phyloP scores from a whole-genome alignment of 169 alveolate genomes.

The Eimeria acervulina region DNA sequence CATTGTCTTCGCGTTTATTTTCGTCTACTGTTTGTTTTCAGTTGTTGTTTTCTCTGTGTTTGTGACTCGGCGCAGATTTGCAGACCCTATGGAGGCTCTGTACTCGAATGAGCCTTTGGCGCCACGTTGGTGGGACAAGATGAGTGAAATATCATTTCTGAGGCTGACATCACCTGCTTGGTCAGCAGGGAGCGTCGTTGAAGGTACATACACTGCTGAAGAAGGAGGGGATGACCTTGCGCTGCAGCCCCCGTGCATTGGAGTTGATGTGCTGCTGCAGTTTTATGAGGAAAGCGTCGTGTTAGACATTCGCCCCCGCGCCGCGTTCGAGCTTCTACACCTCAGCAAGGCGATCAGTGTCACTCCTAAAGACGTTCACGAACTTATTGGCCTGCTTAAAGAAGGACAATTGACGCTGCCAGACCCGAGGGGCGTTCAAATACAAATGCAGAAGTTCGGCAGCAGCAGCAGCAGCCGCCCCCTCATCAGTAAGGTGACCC shows the following conservation, averaged over 20 bases:
- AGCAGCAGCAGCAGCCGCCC: slow-evolving; percentile 67
- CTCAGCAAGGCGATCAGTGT: slow-evolving; percentile 33
- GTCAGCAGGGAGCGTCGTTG: not conserved
- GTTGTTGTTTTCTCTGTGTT: not conserved
- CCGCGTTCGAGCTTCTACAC: not conserved
- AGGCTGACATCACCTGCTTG: not conserved
- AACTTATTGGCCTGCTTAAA: slow-evolving; percentile 1
- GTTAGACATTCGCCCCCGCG: slow-evolving; percentile 69
- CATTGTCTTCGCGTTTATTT: not conserved
- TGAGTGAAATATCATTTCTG: slow-evolving; percentile 11
- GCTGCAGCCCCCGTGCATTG: slow-evolving; percentile 55
- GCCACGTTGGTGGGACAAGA: slow-evolving; percentile 58
- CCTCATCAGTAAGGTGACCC: slow-evolving; percentile 44
- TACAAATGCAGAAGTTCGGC: slow-evolving; percentile 39
- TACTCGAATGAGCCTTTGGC: slow-evolving; percentile 42
- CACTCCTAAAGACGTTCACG: slow-evolving; percentile 3
- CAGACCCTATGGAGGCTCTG: slow-evolving; percentile 55
- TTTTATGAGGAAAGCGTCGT: slow-evolving; percentile 56
- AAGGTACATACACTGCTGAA: not conserved
- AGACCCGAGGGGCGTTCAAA: not conserved
- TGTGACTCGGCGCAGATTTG: not conserved
- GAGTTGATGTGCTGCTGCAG: slow-evolving; percentile 57
- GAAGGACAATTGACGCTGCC: slow-evolving; percentile 50
- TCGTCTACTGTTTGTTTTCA: not conserved
- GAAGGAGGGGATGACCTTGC: slow-evolving; percentile 4